phyloP scores from a whole-genome alignment of 2,329 filamentous ascomycete species.

The Xenosphaeropsis pyriputrescens region DNA sequence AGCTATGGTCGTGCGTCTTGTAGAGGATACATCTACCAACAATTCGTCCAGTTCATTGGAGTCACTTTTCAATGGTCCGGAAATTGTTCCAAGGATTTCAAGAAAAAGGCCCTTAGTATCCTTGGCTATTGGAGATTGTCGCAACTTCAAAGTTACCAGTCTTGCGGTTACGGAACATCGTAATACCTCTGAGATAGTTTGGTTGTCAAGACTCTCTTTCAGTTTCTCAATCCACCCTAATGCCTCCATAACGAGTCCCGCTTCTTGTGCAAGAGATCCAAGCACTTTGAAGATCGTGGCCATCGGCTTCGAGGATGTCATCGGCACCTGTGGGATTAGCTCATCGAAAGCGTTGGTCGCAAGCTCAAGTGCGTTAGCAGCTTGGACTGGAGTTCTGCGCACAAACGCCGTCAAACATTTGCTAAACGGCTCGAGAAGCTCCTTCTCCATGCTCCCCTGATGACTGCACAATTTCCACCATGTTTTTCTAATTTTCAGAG shows the following conservation, averaged over 20 bases:
- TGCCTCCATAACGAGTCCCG: conserved; percentile 32
- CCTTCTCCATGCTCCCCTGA: conserved; percentile 42
- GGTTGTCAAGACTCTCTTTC: conserved; percentile 7
- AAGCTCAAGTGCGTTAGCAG: no score
- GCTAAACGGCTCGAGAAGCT: conserved; percentile 49
- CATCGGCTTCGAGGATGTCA: conserved; percentile 6
- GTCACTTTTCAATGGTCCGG: conserved; percentile 43
- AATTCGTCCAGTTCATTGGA: conserved; percentile 45
- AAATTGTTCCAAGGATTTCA: conserved; percentile 37
- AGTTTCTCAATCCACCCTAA: conserved; percentile 37
- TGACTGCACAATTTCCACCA: conserved; percentile 54
- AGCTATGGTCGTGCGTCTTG: conserved; percentile 37
- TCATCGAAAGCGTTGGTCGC: no score
- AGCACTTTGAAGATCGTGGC: conserved; percentile 30
- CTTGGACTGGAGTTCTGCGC: conserved; percentile 23
- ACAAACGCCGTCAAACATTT: conserved; percentile 47
- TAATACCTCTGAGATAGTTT: conserved; percentile 14
- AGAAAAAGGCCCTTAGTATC: conserved; percentile 26
- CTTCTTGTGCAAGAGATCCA: conserved; percentile 30
- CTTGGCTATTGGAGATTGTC: conserved; percentile 22
- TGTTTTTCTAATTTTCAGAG: conserved; percentile 41
- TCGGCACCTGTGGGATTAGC: conserved; percentile 1
- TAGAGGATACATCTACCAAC: conserved; percentile 36
- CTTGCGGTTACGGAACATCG: conserved; percentile 32
- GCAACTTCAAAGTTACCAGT: conserved; percentile 37